phyloP scores from a whole-genome alignment of 208 protist species.

The Trypanosoma brucei region DNA sequence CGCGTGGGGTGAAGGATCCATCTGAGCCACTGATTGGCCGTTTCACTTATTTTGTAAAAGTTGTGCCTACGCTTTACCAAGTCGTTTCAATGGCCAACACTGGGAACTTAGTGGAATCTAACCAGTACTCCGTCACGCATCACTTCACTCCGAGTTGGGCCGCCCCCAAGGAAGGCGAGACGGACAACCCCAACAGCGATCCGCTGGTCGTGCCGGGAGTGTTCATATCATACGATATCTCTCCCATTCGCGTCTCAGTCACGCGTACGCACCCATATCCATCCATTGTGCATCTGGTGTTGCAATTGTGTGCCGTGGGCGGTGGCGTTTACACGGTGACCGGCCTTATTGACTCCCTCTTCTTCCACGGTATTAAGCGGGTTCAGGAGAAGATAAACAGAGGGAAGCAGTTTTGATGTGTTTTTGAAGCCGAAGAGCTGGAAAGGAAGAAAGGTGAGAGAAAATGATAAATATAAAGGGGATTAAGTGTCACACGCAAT shows the following conservation, averaged over 20 bases:
- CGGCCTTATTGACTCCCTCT: slow-evolving; percentile 48
- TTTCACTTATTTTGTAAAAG: slow-evolving; percentile 87
- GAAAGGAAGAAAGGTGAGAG: background rate
- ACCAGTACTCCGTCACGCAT: slow-evolving; percentile 89
- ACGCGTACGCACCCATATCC: slow-evolving; percentile 45
- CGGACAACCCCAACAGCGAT: background rate
- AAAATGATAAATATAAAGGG: background rate
- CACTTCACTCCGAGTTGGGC: slow-evolving; percentile 45
- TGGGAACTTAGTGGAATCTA: slow-evolving; percentile 44
- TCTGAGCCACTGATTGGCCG: slow-evolving; percentile 46
- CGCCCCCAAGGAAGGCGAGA: background rate
- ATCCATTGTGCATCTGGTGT: slow-evolving; percentile 50
- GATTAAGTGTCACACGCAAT: no score
- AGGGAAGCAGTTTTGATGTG: slow-evolving; percentile 44
- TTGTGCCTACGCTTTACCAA: slow-evolving; percentile 83
- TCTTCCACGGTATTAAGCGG: slow-evolving; percentile 38
- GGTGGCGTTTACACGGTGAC: slow-evolving; percentile 64
- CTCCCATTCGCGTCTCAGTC: slow-evolving; percentile 70
- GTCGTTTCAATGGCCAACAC: slow-evolving; percentile 26
- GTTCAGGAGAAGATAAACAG: slow-evolving; percentile 34
- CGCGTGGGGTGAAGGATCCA: slow-evolving; percentile 18
- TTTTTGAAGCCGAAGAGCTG: background rate
- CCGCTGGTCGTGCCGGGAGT: slow-evolving; percentile 54
- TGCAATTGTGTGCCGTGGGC: slow-evolving; percentile 66
- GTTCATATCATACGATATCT: slow-evolving; percentile 88